Base-by-base conservation (phyloP, 2,329 filamentous ascomycete genomes). In the Trichoderma polysporum region DNA sequence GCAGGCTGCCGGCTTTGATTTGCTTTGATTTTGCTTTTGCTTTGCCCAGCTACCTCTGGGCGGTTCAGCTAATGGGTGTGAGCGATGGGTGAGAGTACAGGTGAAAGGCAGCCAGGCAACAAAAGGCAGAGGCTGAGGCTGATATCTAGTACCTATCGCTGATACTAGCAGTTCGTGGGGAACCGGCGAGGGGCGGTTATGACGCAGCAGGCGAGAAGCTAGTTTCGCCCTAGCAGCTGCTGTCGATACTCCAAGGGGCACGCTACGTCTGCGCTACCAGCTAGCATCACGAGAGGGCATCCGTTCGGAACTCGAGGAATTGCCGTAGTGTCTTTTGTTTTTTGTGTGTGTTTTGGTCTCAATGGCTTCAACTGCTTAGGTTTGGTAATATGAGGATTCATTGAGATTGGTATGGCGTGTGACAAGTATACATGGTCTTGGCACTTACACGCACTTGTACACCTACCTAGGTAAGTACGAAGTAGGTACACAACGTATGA, bases 161-260 rank as follows among this genome's bases (percentile, higher is more conserved):
- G 45, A 27, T 41, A 45, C 33, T 17, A 33, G 35, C 60, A 56
- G 58, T 37, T 68, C 60, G 61, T 64, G 66, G 61, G 61, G 53
- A 54, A 31, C 25, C 54, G 66, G 50, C 68, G 68, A 68, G 68
- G 68, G 68, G 68, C 66, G n/a, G 63, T 31, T 69, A 69, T 69
- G 68, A 69, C 68, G 68, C 68, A 69, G 64, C 61, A 39, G 56
- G 62, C 35, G 37, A 45, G 49, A 33, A 31, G 60, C 60, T 45
- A 47, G 37, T 45, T 52, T 19, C 17, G 35, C 60, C 60, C 60
- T 63, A 63, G 47, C 60, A 54, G 49, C 35, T 33, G 60, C 35
- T 45, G 35, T 53, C 50, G 60, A 54, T 54, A 45, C 60, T 45
- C 60, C 49, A 63, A 63, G 60, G 60, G 60, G 60, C 60, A 45